Evolutionary conservation across 148 eudicot species (phyloP), one percentile per base, ranked within the genome.

Genomic region (Rhododendron williamsianum): DNA sequence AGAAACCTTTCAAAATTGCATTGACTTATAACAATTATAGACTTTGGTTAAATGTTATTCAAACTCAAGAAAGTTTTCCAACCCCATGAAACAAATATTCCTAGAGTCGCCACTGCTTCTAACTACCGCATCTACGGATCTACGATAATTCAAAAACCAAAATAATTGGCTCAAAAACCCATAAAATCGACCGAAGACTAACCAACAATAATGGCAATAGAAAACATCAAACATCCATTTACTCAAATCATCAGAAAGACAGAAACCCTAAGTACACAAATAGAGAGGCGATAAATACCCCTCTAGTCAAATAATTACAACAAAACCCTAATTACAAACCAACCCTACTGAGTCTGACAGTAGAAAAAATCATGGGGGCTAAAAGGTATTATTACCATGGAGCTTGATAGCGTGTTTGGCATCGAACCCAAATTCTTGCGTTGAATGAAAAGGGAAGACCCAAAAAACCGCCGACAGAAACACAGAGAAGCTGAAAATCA

Each of bases 371-470:
- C n/a, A 19, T 7, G 9, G 65, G 63, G 65, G n/a, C 4, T 16
- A 19, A 21, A 51, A 51, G 54, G 54, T 51, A 12, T 51, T 12
- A 51, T 43, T 84, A 91, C 92, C 92, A 13, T 83, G 54, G 58
- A 27, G 84, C 88, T 87, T 89, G 87, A 87, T 84, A 7, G 83
- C 81, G 4, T 54, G 83, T 38, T 74, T 83, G 10, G 92, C 92
- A 86, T 91, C 92, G 71, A 87, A 91, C 48, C 87, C 89, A 63
- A 71, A 21, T 27, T 6, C 4, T 65, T 54, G 52, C 1, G 27
- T 76, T 25, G 80, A 41, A 43, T 81, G 88, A 72, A 81, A 16
- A 58, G 85, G 92, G 60, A 90, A 80, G 41, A 89, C 65, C 85
- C 83, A 87, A 71, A 86, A 87, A 25, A 90, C 10, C 0, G 88